These are phyloP conservation scores for Amanita pseudoporphyria DNA, from an alignment of 768 basidiomycete genomes.

Conservation along the genomic window DNA sequence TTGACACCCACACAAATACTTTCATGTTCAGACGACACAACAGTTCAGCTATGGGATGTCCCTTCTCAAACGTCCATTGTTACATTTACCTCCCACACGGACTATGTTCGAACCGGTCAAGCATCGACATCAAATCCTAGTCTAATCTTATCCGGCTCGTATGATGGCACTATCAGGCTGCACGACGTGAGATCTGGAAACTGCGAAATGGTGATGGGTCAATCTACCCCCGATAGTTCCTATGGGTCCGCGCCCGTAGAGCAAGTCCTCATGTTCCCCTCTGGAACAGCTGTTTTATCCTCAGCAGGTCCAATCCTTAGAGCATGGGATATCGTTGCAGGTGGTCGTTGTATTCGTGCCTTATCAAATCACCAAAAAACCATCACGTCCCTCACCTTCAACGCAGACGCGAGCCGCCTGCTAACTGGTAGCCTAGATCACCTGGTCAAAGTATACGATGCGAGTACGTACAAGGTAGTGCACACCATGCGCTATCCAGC, in stretches of 20 bases:
- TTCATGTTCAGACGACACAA: slow-evolving; percentile 95
- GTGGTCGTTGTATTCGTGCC: slow-evolving; percentile 82
- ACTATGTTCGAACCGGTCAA: slow-evolving; percentile 93
- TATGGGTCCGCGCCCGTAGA: slow-evolving; percentile 64
- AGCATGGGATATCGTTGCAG: slow-evolving; percentile 91
- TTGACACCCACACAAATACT: slow-evolving; percentile 75
- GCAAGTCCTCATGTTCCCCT: slow-evolving; percentile 86
- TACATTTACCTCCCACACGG: slow-evolving; percentile 81
- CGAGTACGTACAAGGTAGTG: slow-evolving; percentile 86
- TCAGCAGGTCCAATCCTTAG: slow-evolving; percentile 88
- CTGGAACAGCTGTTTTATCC: slow-evolving; percentile 77
- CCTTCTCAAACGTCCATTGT: slow-evolving; percentile 74
- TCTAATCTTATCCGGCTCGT: slow-evolving; percentile 86
- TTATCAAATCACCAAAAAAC: slow-evolving; percentile 98
- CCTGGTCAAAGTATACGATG: slow-evolving; percentile 98
- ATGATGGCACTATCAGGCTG: slow-evolving; percentile 84
- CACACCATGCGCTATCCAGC: slow-evolving; percentile 99
- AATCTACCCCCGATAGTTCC: slow-evolving; percentile 20
- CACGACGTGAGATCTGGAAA: slow-evolving; percentile 80
- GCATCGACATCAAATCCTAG: slow-evolving; percentile 77
- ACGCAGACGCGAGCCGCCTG: slow-evolving; percentile 64
- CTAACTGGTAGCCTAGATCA: slow-evolving; percentile 91
- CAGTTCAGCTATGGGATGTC: slow-evolving; percentile 91
- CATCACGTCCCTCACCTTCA: slow-evolving; percentile 81
- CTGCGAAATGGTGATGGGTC: slow-evolving; percentile 78